Conservation (phyloP, 495 filamentous ascomycete species). For the Poronia punctata region DNA sequence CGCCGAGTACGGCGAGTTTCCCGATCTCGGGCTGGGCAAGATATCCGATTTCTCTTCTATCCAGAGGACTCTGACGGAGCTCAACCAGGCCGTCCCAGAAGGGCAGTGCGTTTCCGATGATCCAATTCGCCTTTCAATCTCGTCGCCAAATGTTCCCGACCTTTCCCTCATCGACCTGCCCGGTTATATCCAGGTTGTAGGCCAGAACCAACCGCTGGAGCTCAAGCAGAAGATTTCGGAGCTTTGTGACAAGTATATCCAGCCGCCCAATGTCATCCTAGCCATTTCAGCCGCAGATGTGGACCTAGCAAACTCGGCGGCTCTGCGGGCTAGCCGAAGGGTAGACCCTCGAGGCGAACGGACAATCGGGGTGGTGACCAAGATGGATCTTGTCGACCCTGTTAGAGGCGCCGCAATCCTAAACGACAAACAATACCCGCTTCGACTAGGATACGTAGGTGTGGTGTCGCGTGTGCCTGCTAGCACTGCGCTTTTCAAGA, state of each 20-base stretch:
- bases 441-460: conserved; percentile 93
- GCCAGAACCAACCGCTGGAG: conserved; percentile 81
- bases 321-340: conserved; percentile 78
- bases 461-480: conserved; percentile 76
- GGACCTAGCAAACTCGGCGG: conserved; percentile 93
- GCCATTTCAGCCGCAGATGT: conserved; percentile 97
- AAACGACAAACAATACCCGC: conserved; percentile 83
- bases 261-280: conserved; percentile 89
- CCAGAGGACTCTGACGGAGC: conserved; percentile 86
- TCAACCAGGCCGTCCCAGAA: conserved; percentile 88
- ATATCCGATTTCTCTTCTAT: conserved; percentile 91
- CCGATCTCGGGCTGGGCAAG: conserved; percentile 81
- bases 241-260: conserved; percentile 97
- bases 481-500: conserved; percentile 70
- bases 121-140: conserved; percentile 90
- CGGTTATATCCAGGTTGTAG: conserved; percentile 93
- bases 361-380: conserved; percentile 96
- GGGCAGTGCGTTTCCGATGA: conserved; percentile 91
- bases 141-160: conserved; percentile 92
- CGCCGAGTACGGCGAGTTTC: conserved; percentile 95
- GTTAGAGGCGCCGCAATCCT: conserved; percentile 70
- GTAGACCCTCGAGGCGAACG: conserved; percentile 93
- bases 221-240: conserved; percentile 94
- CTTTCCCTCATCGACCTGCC: conserved; percentile 94
- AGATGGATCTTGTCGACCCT: conserved; percentile 96